Percentiles rank a stretch among this genome's conserved stretches.
Conservation (phyloP, 2,329 filamentous ascomycete genomes). For the Aspergillus udagawae region DNA sequence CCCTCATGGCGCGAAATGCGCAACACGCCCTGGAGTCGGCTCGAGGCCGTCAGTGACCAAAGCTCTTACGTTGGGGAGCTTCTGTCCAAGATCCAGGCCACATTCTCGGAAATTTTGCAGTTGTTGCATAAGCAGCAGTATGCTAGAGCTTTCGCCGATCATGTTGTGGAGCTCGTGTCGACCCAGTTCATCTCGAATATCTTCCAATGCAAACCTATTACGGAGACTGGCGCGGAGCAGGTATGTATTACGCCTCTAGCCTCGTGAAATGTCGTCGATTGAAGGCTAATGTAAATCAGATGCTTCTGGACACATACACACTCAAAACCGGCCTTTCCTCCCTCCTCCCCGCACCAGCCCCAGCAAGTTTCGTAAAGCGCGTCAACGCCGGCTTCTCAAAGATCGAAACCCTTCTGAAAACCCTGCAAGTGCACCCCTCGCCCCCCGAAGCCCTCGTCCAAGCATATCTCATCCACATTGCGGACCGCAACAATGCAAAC, state of each 20-base stretch:
- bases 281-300: conserved; percentile 48
- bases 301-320: conserved; percentile 90
- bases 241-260: conserved; percentile 39
- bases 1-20: conserved; percentile 94
- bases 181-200: conserved; percentile 77
- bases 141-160: conserved; percentile 89
- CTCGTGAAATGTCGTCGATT: neutral
- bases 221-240: conserved; percentile 91
- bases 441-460: conserved; percentile 93
- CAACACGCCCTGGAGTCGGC: conserved; percentile 89
- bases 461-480: conserved; percentile 96
- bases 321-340: conserved; percentile 47
- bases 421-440: conserved; percentile 85
- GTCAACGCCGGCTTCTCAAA: conserved; percentile 79
- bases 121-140: conserved; percentile 88
- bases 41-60: conserved; percentile 90
- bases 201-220: conserved; percentile 83
- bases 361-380: conserved; percentile 72
- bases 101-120: conserved; percentile 69
- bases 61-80: conserved; percentile 87
- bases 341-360: conserved; percentile 55
- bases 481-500: conserved; percentile 86
- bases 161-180: conserved; percentile 84
- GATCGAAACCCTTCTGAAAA: conserved; percentile 91
- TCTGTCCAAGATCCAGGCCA: conserved; percentile 66